Percentiles rank a stretch among this genome's conserved stretches.
phyloP scores from a whole-genome alignment of 129 eudicot species.

The sunflower (Helianthus annuus) region DNA sequence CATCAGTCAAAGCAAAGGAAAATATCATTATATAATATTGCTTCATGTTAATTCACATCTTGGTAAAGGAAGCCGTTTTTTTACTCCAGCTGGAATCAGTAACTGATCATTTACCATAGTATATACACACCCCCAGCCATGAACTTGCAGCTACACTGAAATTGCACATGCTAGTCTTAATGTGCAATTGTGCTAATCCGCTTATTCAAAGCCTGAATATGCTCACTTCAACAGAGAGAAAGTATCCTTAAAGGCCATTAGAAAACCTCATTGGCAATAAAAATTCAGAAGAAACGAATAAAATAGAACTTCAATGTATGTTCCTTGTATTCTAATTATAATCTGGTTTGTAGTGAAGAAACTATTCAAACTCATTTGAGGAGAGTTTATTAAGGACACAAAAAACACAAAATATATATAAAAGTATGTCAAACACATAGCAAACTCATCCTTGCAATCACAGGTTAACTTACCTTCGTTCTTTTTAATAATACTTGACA shows the following conservation, averaged over 20 bases:
- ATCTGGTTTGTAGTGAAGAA: background rate
- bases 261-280: background rate
- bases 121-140: slow-evolving; percentile 1
- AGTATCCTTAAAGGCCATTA: background rate
- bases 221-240: slow-evolving; percentile 10
- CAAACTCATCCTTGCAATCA: slow-evolving; percentile 3
- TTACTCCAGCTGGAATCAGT: background rate
- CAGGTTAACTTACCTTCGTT: background rate
- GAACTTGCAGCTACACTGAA: slow-evolving; percentile 3
- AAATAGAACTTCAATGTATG: slow-evolving; percentile 4
- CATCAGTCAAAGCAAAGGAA: background rate
- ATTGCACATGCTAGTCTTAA: background rate
- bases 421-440: slow-evolving; percentile 6
- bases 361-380: slow-evolving; percentile 8
- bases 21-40: slow-evolving; percentile 3
- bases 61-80: background rate
- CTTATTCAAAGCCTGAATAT: slow-evolving; percentile 6
- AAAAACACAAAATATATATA: slow-evolving; percentile 3
- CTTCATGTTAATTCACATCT: background rate
- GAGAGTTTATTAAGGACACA: background rate
- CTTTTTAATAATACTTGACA: background rate
- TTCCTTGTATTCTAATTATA: background rate
- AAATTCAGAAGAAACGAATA: background rate
- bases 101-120: background rate
- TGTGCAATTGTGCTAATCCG: slow-evolving; percentile 1